Percentiles rank a stretch among this genome's conserved stretches.
Conservation (phyloP, 768 basidiomycete species). For the Suillus hirtellus region DNA sequence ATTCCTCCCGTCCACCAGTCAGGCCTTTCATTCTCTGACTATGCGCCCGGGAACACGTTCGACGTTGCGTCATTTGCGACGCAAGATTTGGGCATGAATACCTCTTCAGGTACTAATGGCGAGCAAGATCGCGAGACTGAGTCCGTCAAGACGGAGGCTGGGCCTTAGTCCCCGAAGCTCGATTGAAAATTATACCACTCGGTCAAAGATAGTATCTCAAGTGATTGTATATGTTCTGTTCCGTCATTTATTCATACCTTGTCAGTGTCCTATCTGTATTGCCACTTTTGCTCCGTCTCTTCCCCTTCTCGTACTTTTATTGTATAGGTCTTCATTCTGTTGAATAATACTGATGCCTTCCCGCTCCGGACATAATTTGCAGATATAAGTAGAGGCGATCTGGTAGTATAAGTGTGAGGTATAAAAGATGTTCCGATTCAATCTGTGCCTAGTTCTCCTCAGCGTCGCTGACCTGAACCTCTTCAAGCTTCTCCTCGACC, state of each 20-base stretch:
- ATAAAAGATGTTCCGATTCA: conserved; percentile 18
- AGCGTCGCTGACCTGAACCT: conserved; percentile 33
- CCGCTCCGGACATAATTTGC: conserved; percentile 18
- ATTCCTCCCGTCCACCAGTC: conserved; percentile 59
- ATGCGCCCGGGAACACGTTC: conserved; percentile 60
- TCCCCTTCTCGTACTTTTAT: conserved; percentile 29
- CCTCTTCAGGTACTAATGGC: conserved; percentile 49
- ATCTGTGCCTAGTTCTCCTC: conserved; percentile 18
- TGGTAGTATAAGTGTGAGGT: conserved; percentile 19
- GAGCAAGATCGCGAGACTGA: conserved; percentile 67
- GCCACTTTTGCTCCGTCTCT: conserved; percentile 32
- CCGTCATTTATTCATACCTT: conserved; percentile 40
- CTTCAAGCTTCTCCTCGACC: conserved; percentile 46
- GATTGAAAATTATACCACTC: conserved; percentile 22
- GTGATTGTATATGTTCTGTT: conserved; percentile 31
- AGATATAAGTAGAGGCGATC: conserved; percentile 24
- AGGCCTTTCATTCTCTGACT: conserved; percentile 73
- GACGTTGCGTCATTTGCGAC: conserved; percentile 69
- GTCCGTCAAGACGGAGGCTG: conserved; percentile 65
- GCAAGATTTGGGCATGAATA: conserved; percentile 63
- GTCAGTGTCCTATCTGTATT: conserved; percentile 38
- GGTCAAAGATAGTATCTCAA: conserved; percentile 28
- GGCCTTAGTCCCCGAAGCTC: conserved; percentile 26
- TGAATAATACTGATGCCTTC: conserved; percentile 30
- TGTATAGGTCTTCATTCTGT: conserved; percentile 34